Evolutionary conservation across 306 rosid species (phyloP), one percentile per base, ranked within the genome.

Genomic region (Vigna mungo): DNA sequence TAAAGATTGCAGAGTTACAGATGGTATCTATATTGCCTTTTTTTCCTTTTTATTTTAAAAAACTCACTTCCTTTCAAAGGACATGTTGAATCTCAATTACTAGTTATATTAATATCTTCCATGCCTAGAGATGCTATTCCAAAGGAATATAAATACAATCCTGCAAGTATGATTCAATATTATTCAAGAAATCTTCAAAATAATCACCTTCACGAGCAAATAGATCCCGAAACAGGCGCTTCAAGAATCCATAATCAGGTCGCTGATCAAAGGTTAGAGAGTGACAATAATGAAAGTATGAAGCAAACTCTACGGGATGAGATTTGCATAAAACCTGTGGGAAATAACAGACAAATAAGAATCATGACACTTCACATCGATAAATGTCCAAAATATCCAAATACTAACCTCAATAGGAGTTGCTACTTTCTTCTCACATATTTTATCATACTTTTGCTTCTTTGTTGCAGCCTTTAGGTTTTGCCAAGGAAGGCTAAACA

Each of bases 201-300:
- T 32, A 68, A 39, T 63, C 84, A 95, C 99, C 99, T 92, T 92
- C 93, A 61, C 92, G 94, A 64, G 89, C 30, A 92, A 95, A 92
- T 81, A 88, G 82, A 63, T 95, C 97, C 54, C 93, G 94, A 86
- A 92, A 90, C 34, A 95, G 85, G 47, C 99, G 93, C 81, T 90
- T 95, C 83, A 95, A 90, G 88, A 95, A 95, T 71, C 96, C 99
- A 88, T 95, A 95, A 86, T 95, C 99, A 81, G 97, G 99, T 62
- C 97, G 87, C 84, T 95, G 99, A 77, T 95, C 99, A 71, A 95
- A 95, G 56, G 92, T 88, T 88, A 92, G 77, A 49, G 97, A 88
- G 84, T 92, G 97, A 74, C 97, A 95, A 81, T 95, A 95, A 81
- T 95, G 97, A 48, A 95, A 89, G 88, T 95, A 95, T 48, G 99